Percentiles rank a stretch among this genome's conserved stretches.
Conservation (phyloP, 2,329 filamentous ascomycete species). For the Colletotrichum sp. region DNA sequence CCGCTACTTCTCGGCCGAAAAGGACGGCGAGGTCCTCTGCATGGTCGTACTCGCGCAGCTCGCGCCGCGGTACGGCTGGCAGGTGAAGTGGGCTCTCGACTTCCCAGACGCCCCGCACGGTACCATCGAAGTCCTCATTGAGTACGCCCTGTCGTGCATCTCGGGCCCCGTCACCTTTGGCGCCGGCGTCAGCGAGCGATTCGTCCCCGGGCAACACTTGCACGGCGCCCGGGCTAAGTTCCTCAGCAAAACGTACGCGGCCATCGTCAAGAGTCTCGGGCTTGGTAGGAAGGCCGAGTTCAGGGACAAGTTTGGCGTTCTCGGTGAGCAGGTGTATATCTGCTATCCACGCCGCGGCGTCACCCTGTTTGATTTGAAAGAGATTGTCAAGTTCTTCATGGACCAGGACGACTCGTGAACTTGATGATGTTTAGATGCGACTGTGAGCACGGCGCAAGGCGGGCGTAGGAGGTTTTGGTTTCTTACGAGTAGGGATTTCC, state of each 20-base stretch:
- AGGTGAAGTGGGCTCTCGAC: constrained; percentile 95
- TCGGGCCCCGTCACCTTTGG: constrained; percentile 79
- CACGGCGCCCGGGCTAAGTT: constrained; percentile 82
- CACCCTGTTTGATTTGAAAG: constrained; percentile 79
- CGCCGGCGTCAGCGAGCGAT: constrained; percentile 75
- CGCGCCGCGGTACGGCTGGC: constrained; percentile 82
- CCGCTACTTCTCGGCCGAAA: constrained; percentile 83
- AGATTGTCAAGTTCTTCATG: constrained; percentile 91
- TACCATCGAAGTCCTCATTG: constrained; percentile 83
- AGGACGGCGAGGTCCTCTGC: constrained; percentile 74
- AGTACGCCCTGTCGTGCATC: constrained; percentile 64
- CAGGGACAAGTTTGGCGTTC: constrained; percentile 85
- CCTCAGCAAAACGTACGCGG: constrained; percentile 81
- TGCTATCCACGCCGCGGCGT: constrained; percentile 88
- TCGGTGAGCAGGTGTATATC: constrained; percentile 85
- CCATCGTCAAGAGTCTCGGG: constrained; percentile 81
- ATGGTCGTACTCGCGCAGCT: constrained; percentile 86
- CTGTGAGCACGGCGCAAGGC: neutral
- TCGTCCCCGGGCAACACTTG: constrained; percentile 82
- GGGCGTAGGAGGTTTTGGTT: neutral
- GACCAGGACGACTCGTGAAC: constrained; percentile 50
- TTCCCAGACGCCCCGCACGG: constrained; percentile 88
- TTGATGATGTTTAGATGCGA: no score
- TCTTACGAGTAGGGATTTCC: neutral
- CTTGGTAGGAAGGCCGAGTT: constrained; percentile 88